Conservation (phyloP, 768 basidiomycete genomes). For the Suillus sp. region DNA sequence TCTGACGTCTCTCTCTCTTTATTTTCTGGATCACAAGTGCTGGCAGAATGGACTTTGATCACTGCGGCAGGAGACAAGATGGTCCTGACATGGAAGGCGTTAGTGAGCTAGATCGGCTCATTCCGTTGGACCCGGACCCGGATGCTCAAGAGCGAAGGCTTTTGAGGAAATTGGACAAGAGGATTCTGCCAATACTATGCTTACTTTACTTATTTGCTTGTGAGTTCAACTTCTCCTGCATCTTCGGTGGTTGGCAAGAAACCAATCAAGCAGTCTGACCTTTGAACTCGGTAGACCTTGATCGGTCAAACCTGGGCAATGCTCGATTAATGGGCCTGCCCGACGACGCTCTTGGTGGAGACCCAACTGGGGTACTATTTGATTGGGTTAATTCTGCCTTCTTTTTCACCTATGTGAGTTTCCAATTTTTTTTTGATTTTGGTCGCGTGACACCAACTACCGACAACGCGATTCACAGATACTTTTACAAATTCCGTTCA, state of each 20-base stretch:
- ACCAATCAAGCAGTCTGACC: constrained; percentile 1
- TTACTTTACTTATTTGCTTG: constrained; percentile 79
- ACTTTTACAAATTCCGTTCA: constrained; percentile 68
- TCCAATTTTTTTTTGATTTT: not conserved
- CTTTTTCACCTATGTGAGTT: constrained; percentile 74
- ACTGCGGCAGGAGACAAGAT: constrained; percentile 35
- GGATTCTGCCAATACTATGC: constrained; percentile 73
- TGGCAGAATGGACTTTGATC: not conserved
- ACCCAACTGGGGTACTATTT: constrained; percentile 67
- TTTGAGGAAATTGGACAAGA: constrained; percentile 62
- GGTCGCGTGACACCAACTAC: not conserved
- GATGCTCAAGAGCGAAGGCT: constrained; percentile 51
- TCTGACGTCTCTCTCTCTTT: not conserved
- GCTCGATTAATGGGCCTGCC: constrained; percentile 75
- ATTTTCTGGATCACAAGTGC: not conserved
- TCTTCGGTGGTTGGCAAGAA: not conserved
- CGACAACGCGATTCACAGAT: constrained; percentile 45
- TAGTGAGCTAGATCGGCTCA: constrained; percentile 21
- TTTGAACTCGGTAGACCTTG: constrained; percentile 45
- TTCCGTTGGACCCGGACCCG: constrained; percentile 17
- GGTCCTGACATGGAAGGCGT: constrained; percentile 9
- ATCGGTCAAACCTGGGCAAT: constrained; percentile 79
- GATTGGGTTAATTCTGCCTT: constrained; percentile 80
- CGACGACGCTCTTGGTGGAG: constrained; percentile 64
- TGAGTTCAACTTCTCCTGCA: constrained; percentile 39